These are phyloP conservation scores for Dothideomycetes sp. DNA, from an alignment of 2,329 filamentous ascomycete genomes.

Conservation along the genomic window DNA sequence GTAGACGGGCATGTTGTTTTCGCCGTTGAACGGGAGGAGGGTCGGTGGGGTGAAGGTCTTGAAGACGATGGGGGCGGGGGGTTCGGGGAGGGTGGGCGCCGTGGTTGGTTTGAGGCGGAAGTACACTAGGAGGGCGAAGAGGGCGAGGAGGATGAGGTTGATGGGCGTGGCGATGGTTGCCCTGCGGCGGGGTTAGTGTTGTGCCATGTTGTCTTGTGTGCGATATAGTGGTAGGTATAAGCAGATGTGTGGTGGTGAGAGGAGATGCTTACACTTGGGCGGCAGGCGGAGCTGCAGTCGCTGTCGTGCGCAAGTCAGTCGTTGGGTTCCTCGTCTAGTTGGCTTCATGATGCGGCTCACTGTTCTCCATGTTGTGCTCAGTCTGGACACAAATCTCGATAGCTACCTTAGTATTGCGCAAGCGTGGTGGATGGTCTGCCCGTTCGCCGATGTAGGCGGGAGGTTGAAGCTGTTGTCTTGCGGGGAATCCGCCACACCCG, in stretches of 20 bases:
- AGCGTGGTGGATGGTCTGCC: too few species aligned
- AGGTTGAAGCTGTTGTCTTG: too few species aligned
- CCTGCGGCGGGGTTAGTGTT: slow-evolving; percentile 24
- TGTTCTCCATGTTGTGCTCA: too few species aligned
- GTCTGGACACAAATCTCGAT: too few species aligned
- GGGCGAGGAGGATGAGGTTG: slow-evolving; percentile 49
- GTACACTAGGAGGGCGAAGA: slow-evolving; percentile 47
- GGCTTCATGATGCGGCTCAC: too few species aligned
- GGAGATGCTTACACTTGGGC: slow-evolving; percentile 36
- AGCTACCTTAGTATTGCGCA: too few species aligned
- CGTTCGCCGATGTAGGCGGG: too few species aligned
- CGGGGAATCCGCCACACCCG: too few species aligned
- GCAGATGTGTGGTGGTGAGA: slow-evolving; percentile 7
- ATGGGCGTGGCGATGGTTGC: slow-evolving; percentile 47
- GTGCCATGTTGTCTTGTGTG: neutral
- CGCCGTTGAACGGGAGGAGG: slow-evolving; percentile 77
- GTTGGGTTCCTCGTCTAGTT: too few species aligned
- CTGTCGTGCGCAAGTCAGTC: too few species aligned
- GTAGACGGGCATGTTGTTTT: slow-evolving; percentile 63
- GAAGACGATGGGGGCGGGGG: slow-evolving; percentile 66
- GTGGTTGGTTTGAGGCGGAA: slow-evolving; percentile 39
- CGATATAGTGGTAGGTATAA: neutral
- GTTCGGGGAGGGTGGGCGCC: slow-evolving; percentile 37
- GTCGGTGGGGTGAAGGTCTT: slow-evolving; percentile 74
- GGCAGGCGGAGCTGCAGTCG: slow-evolving; percentile 24